Evolutionary conservation across 2,329 filamentous ascomycete genomes (phyloP), one percentile per base, ranked within the genome.

Genomic region (Fusarium miscanthi): DNA sequence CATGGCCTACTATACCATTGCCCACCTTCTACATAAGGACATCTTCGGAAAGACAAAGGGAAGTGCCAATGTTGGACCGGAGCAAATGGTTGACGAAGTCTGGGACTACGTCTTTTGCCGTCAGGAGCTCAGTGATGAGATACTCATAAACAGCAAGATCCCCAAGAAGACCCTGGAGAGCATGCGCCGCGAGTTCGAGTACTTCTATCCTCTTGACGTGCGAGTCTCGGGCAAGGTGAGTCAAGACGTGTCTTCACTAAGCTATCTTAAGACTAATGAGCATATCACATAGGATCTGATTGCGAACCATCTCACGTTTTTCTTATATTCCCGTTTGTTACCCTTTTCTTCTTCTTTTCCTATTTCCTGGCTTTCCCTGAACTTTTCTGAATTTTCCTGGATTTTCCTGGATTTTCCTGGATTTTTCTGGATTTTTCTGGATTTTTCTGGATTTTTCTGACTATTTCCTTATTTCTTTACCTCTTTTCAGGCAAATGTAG

Each of bases 101-200:
- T 99, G 95, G 94, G 95, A 99, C 83, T 98, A 97, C 80, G 85
- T 98, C 75, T 98, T 98, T 85, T 92, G 90, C 80, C 90, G 94
- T 63, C 89, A 90, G 23, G 91, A 94, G 53, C 82, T 92, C 61
- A 87, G 86, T 69, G 88, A 95, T 33, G 89, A 92, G 21, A 84
- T 94, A 41, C 81, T 91, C 54, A 80, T 84, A 70, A 85, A 89
- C 63, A 92, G 90, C 66, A 91, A 91, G 42, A 97, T 98, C 67
- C 86, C 90, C 67, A 90, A 91, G 82, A 89, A 91, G 68, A 89
- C 89, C 6, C 87, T 99, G 48, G 89, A 93, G 79, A 88, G 89
- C 43, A 92, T 99, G 92, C 89, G 94, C 68, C 89, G 95, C 78
- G 94, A 97, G 78, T 98, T 98, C 78, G 92, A 96, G 81, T 99